Evolutionary conservation across 2,329 filamentous ascomycete species (phyloP).

Genomic region (Trichoderma simmonsii): DNA sequence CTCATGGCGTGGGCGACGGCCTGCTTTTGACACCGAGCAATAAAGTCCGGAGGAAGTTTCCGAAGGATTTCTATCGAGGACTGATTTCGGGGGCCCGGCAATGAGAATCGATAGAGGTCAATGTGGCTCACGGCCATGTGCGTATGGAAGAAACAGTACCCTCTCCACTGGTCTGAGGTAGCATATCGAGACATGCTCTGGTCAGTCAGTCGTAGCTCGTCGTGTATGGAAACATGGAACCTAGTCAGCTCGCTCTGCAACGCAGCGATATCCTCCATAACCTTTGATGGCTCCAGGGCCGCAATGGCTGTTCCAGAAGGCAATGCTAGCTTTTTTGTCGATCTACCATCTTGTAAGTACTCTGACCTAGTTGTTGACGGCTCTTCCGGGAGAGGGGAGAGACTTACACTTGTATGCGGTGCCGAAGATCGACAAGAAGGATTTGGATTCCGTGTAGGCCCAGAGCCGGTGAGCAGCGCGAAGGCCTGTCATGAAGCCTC

Average conservation of each 20-base stretch:
- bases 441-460: constrained; percentile 36
- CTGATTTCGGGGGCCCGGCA: constrained; percentile 36
- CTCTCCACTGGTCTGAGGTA: constrained; percentile 30
- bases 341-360: constrained; percentile 20
- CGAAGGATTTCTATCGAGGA: constrained; percentile 32
- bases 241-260: constrained; percentile 39
- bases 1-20: constrained; percentile 39
- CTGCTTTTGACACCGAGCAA: constrained; percentile 37
- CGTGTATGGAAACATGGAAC: constrained; percentile 36
- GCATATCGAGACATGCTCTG: constrained; percentile 34
- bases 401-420: constrained; percentile 37
- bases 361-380: no score
- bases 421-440: constrained; percentile 36
- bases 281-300: constrained; percentile 34
- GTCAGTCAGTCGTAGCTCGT: constrained; percentile 34
- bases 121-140: constrained; percentile 37
- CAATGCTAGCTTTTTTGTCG: constrained; percentile 28
- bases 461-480: constrained; percentile 25
- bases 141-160: constrained; percentile 39
- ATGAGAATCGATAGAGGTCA: constrained; percentile 39
- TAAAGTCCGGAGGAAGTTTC: constrained; percentile 36
- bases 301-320: constrained; percentile 22
- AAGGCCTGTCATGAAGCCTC: constrained; percentile 31
- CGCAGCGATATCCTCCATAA: constrained; percentile 37
- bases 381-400: not conserved